Evolutionary conservation across 192 early-diverging fungal species (phyloP), one percentile per base, ranked within the genome.

Genomic region (Backusella circina): DNA sequence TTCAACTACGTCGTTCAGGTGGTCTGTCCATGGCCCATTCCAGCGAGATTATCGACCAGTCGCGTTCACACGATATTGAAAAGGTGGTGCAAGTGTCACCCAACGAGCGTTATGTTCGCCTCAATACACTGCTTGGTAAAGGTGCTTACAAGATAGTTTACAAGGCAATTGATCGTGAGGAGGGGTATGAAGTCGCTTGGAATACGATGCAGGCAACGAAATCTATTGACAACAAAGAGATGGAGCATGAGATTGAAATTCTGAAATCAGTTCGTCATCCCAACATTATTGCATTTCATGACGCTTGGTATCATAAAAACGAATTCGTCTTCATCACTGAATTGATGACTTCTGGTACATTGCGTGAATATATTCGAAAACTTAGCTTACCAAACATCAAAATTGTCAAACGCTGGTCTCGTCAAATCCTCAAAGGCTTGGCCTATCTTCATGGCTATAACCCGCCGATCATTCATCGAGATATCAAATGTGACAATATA

Each of bases 161-260:
- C 79, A 92, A 91, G 72, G 92, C 91, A 54, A 90, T 94, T 79
- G 94, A 95, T 75, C 87, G 91, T 66, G 93, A 95, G 73, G 92
- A 94, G 77, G 94, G 93, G 23, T 87, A 93, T 16, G 94, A 95
- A 82, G 93, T 95, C 5, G 94, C 94, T n/a, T 95, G 94, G 94
- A 95, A 94, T 75, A 74, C 79, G 5, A 92, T 91, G 81, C 92
- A 93, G 82, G 72, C 75, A 37, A 74, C 73, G 21, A 72, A 73
- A 31, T 65, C 75, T 31, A 47, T 71, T 28, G 72, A 80, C 47
- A 73, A 80, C 61, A 79, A 83, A 66, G 82, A 83, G n/a, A 57
- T 83, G 39, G 78, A 77, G 26, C 82, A 83, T 67, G 88, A 89
- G 74, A 88, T 89, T 30, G 81, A 85, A 57, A 94, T 96, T 67